phyloP scores from a whole-genome alignment of 108 stramenopile genomes.

The Cyclotella sp. region DNA sequence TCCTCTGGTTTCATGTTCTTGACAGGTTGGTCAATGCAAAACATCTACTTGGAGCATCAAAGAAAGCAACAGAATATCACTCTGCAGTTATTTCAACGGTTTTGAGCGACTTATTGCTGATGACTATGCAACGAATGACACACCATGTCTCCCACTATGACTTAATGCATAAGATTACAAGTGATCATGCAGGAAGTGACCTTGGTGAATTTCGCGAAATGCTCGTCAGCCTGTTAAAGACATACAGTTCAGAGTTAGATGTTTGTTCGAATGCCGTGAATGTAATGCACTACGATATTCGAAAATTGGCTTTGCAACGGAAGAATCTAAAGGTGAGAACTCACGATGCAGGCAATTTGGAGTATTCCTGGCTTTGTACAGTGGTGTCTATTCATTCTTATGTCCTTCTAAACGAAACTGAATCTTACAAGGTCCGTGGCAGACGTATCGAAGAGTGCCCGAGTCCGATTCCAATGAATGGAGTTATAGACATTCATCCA shows the following conservation, averaged over 20 bases:
- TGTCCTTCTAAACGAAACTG: neutral
- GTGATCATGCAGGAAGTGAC: constrained; percentile 76
- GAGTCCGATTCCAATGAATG: neutral
- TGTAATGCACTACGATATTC: constrained; percentile 69
- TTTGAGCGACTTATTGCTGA: constrained; percentile 69
- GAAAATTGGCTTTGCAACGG: constrained; percentile 52
- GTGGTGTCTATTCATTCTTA: neutral
- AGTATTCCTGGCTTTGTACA: neutral
- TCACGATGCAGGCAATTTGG: neutral
- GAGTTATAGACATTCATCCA: constrained; percentile 29
- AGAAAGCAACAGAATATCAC: constrained; percentile 57
- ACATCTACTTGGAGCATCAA: constrained; percentile 69
- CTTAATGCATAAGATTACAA: constrained; percentile 82
- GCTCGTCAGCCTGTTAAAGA: constrained; percentile 70
- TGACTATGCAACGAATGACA: constrained; percentile 87
- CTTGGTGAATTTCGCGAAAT: constrained; percentile 88
- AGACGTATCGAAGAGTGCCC: constrained; percentile 28
- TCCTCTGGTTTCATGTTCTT: constrained; percentile 87
- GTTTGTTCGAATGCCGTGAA: constrained; percentile 67
- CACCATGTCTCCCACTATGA: constrained; percentile 78
- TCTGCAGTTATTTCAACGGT: constrained; percentile 61
- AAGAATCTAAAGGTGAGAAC: constrained; percentile 46
- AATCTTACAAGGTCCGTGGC: constrained; percentile 28
- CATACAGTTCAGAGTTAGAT: constrained; percentile 73
- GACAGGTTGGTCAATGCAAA: constrained; percentile 85